Base-by-base conservation (phyloP, 2,329 filamentous ascomycete species). In the Fusarium heterosporum region DNA sequence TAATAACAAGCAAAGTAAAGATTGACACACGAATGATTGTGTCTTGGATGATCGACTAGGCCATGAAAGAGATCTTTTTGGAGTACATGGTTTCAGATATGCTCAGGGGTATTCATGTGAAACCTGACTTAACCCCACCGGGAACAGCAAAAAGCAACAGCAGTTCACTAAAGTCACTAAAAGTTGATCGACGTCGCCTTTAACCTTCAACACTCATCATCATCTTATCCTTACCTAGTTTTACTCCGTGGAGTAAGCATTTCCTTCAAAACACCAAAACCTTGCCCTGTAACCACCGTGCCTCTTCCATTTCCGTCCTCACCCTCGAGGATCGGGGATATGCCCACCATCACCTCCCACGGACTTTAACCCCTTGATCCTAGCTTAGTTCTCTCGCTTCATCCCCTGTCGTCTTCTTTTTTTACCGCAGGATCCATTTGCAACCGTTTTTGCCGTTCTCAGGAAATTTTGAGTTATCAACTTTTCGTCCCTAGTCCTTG, bases 71-170 rank as follows among this genome's bases (percentile, higher is more conserved):
- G 51, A 58, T 67, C 63, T 57, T 60, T 45, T 57, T 48, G 60
- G 49, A 39, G 16, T 42, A 16, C 49, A 38, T 58, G 40, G 70
- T 72, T 72, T 72, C 70, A 71, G 68, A 71, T 63, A 34, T 38
- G 29, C 17, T 32, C 54, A 68, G 57, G 59, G 65, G 63, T 46
- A 6, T 34, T 4, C 7, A 34, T n/a, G 14, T 34, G 32, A 34
- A 34, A 34, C 32, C 16, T 34, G 32, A 34, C 32, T 34, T 16
- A 4, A 9, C 32, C 16, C 32, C 32, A 38, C 54, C 38, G 36
- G 48, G 28, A 36, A 42, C 29, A 53, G 26, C 11, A 61, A 61
- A 61, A 61, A 54, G 56, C 66, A 62, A 62, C 56, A 53, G 57
- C 46, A 55, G 47, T 57, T 65, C 52, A 39, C 14, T 9, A 34